Base-by-base conservation (phyloP, 2,329 filamentous ascomycete species). In the Diaporthe eres region DNA sequence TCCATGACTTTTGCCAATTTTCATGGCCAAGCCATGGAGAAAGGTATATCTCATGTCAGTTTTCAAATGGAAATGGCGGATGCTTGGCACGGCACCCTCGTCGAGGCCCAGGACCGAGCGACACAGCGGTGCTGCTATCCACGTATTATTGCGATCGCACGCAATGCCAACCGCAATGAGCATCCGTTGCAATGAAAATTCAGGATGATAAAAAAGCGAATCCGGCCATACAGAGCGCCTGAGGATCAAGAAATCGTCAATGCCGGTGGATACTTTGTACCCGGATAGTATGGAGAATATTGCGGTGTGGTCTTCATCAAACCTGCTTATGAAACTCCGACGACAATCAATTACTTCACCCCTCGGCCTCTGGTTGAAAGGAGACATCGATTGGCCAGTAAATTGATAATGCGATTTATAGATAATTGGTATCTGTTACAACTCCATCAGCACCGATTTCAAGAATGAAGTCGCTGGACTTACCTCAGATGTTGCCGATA, bases 381-480 rank as follows among this genome's bases (percentile, higher is more conserved):
- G 42, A 2, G 4, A 55, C 10, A 9, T 55, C 51, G 25, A 3
- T 17, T 1, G n/a, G 0, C 0, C 0, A 44, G 0, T 39, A 1
- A 49, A 49, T 9, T 49, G 44, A 22, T 49, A 49, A 22, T 49
- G 17, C 1, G 0, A 8, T 49, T 9, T 49, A 0, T 22, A 17
- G 6, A 19, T 3, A 49, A 49, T 22, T 49, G 44, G 44, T 9
- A 10, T 22, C 44, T 49, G 44, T 49, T 4, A 19, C 2, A 0
- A 49, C 44, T 19, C 1, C 17, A 49, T 22, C 19, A 49, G 44
- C 0, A 22, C 44, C 7, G 17, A 44, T 8, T 6, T 44, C 42
- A 2, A 49, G 19, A 22, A 49, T 19, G 7, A 19, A 0, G 25
- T 31, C 25, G 1, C 1, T 17, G 13, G 1, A 44, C n/a, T 19